Evolutionary conservation across 176 grass and related monocot species (phyloP), one percentile per base, ranked within the genome.

Genomic region (Echinochloa phyllopogon): DNA sequence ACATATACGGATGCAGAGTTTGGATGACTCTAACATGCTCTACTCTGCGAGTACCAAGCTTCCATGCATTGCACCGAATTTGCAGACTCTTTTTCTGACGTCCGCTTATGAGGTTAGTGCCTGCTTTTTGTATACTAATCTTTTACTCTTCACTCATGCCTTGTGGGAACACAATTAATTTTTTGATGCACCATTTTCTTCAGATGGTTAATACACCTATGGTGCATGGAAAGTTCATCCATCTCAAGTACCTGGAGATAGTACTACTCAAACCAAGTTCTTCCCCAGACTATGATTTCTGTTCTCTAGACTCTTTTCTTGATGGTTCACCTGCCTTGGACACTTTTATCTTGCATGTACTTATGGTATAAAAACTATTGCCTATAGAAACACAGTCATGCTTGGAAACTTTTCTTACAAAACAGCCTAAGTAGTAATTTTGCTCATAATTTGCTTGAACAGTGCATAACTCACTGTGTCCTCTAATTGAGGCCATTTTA

Each of bases 141-240:
- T 21, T 5, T 50, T 64, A 29, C 20, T 41, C 14, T 55, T 53
- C 14, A 17, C 51, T 53, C 49, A 17, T 4, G 16, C 14, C 49
- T 51, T 45, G 6, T 10, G 13, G 13, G 15, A 17, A 51, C 49
- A 16, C 49, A 27, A 16, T 62, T 38, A 59, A 9, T 10, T 77
- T 43, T 29, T 52, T 52, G 16, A 20, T 17, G 10, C 13, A 10
- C 29, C 9, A 53, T 6, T 40, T 81, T 67, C 12, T 57, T 15
- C 79, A 82, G 81, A 39, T 8, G 5, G 7, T 74, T 29, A 74
- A 83, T 63, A 64, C 44, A 83, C 69, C 69, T 64, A 63, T 74
- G 69, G 12, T 21, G 17, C 3, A 1, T 38, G 78, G 13, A 25
- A 83, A 83, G 29, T 83, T 83, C 18, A 7, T 47, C 24, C 17